Conservation (phyloP, 2,329 filamentous ascomycete genomes). For the Aureobasidium sp. region DNA sequence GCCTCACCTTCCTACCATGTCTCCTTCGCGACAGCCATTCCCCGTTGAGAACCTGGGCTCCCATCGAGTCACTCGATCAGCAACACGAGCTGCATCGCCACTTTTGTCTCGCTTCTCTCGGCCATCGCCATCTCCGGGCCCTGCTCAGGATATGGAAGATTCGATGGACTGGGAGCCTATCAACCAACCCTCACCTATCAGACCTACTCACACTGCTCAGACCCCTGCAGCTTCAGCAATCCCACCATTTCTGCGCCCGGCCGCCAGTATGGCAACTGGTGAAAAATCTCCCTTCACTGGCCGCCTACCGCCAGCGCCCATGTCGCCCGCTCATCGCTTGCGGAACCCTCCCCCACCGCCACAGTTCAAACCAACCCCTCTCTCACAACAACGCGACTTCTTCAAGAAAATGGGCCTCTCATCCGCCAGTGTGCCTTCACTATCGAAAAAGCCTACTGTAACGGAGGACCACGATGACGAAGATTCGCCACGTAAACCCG, state of each 20-base stretch:
- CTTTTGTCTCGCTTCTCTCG: constrained; percentile 19
- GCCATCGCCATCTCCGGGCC: neutral
- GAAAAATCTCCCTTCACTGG: constrained; percentile 58
- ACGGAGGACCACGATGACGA: neutral
- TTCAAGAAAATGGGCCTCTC: constrained; percentile 19
- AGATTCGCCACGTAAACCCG: neutral
- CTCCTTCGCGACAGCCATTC: constrained; percentile 23
- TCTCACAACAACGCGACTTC: constrained; percentile 18
- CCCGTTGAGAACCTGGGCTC: constrained; percentile 30
- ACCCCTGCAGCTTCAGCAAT: constrained; percentile 14
- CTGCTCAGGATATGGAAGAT: constrained; percentile 35
- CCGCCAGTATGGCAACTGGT: constrained; percentile 31
- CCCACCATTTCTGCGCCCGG: constrained; percentile 48
- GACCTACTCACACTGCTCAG: constrained; percentile 8
- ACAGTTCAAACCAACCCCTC: constrained; percentile 18
- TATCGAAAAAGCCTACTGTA: neutral
- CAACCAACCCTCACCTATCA: constrained; percentile 6
- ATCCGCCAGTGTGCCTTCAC: neutral
- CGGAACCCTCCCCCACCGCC: constrained; percentile 45
- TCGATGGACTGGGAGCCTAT: constrained; percentile 68
- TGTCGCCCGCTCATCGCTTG: constrained; percentile 55
- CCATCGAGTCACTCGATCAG: constrained; percentile 16
- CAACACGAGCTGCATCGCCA: constrained; percentile 12
- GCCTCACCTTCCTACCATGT: constrained; percentile 3
- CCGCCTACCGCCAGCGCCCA: constrained; percentile 62